Evolutionary conservation across 2,329 filamentous ascomycete genomes (phyloP), one percentile per base, ranked within the genome.

Genomic region (Diplodia scrobiculata): DNA sequence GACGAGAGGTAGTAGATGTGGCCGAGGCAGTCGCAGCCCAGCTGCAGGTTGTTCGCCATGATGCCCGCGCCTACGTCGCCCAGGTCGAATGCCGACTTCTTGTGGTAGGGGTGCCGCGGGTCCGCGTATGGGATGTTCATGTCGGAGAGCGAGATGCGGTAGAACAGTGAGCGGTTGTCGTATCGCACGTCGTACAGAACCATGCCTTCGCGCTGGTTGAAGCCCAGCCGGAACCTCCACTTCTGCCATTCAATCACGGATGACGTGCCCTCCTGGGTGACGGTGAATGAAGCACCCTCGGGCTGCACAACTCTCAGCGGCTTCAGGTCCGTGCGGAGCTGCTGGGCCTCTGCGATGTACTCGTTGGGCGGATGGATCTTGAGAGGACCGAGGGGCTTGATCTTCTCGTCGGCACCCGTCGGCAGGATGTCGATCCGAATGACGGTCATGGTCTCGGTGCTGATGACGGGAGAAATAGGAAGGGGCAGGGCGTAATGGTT

Each of bases 1-100:
- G 83, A 83, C 64, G 83, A 83, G 47, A 90, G 81, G 70, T 91
- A 90, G 72, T 89, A 85, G 72, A 91, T 90, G 19, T 86, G 85
- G 3, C 88, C 88, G 0, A 90, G 79, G 71, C 88, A 91, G 73
- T 91, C 88, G 71, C 88, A 91, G 32, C 88, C 88, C 1, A 91
- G 80, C 70, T 88, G 84, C 2, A 91, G 79, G 72, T 90, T 86
- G 73, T 91, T 90, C 67, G 87, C 86, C 80, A 87, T 89, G 67
- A 87, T 81, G 52, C 88, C 87, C 13, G 87, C 86, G 36, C 87
- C 81, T 38, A 82, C 86, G 73, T 91, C 88, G 36, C 88, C 88
- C 27, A 90, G 81, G 74, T 91, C 88, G 69, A 90, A 90, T 0
- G 88, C 88, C 5, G 86, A 83, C 75, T 90, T 90, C 74, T 87